Conservation (phyloP, 1,284 basidiomycete genomes). For the Laetiporus sulphureus region DNA sequence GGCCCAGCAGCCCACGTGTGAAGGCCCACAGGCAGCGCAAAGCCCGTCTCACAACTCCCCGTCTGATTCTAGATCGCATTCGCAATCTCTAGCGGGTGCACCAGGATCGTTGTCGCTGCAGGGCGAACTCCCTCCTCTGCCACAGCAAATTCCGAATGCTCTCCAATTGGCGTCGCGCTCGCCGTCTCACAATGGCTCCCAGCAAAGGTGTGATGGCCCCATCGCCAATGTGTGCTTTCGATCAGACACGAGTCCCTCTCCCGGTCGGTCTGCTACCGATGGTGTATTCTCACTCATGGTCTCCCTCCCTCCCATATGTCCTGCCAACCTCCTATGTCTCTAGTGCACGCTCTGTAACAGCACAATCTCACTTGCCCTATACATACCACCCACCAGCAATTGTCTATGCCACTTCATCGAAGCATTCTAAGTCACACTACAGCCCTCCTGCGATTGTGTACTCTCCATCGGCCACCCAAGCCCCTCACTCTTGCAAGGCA, state of each 20-base stretch:
- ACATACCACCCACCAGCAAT: conserved; percentile 27
- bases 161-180: background rate
- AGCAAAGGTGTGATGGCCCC: conserved; percentile 12
- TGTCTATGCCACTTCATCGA: conserved; percentile 28
- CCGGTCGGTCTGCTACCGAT: conserved; percentile 17
- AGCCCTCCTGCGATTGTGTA: conserved; percentile 28
- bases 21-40: too few species aligned
- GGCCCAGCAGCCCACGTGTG: too few species aligned
- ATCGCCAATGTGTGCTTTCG: conserved; percentile 16
- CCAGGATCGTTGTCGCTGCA: background rate
- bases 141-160: background rate
- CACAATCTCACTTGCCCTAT: conserved; percentile 22
- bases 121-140: background rate
- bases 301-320: conserved; percentile 14
- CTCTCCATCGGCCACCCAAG: conserved; percentile 20
- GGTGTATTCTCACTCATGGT: conserved; percentile 22
- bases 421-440: conserved; percentile 22
- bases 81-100: background rate
- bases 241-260: conserved; percentile 17
- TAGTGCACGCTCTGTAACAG: too few species aligned
- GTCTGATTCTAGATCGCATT: conserved; percentile 1
- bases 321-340: conserved; percentile 16
- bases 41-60: too few species aligned
- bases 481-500: conserved; percentile 13
- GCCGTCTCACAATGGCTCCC: conserved; percentile 2